Conservation (phyloP, 2,329 filamentous ascomycete genomes). For the Botrytis tulipae region DNA sequence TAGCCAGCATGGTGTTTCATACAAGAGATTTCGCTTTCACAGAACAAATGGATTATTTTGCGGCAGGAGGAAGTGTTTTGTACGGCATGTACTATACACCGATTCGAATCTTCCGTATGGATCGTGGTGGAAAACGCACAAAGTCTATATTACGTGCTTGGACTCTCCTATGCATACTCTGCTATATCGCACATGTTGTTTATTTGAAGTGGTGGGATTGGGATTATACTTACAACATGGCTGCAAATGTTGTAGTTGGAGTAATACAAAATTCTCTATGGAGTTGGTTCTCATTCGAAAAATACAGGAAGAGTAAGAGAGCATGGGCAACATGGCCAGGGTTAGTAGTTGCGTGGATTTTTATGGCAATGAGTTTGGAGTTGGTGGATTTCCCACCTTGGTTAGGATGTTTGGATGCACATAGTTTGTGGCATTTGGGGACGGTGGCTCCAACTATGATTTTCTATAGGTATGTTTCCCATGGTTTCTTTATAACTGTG, state of each 20-base stretch:
- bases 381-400: conserved; percentile 89
- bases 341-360: conserved; percentile 86
- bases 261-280: conserved; percentile 79
- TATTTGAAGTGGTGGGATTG: conserved; percentile 85
- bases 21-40: conserved; percentile 81
- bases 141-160: conserved; percentile 62
- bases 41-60: conserved; percentile 96
- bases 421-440: conserved; percentile 92
- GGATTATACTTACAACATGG: conserved; percentile 99
- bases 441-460: conserved; percentile 84
- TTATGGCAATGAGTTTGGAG: conserved; percentile 93
- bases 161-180: conserved; percentile 67
- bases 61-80: conserved; percentile 81
- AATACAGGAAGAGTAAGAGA: conserved; percentile 69
- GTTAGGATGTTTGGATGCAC: conserved; percentile 81
- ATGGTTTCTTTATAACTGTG: no score
- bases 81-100: conserved; percentile 88
- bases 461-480: conserved; percentile 83
- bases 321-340: conserved; percentile 88
- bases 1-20: conserved; percentile 89
- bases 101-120: conserved; percentile 79
- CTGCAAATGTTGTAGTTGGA: conserved; percentile 82
- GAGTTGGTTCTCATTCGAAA: conserved; percentile 76
- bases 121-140: conserved; percentile 49
- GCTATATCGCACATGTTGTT: conserved; percentile 75